Evolutionary conservation across 176 grass and related monocot species (phyloP).

Genomic region (Thinopyrum elongatum): DNA sequence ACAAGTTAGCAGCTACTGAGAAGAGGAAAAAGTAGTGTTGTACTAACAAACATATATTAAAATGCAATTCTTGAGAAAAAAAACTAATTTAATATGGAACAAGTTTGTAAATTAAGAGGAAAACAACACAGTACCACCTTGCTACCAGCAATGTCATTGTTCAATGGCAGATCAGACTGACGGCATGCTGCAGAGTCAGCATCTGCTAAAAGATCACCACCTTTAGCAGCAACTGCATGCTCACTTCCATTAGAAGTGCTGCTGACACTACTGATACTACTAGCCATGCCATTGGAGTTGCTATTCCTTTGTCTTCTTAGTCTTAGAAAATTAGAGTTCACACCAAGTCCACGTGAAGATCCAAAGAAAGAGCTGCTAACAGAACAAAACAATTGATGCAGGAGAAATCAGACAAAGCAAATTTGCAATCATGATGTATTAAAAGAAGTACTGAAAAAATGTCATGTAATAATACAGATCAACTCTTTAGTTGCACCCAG

Average conservation of each 20-base stretch:
- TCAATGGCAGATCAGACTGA: constrained; percentile 61
- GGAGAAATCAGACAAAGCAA: constrained; percentile 10
- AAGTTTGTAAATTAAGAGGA: constrained; percentile 12
- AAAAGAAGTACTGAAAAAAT: neutral
- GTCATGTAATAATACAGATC: neutral
- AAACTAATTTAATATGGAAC: neutral
- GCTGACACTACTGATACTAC: constrained; percentile 92
- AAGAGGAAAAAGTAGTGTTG: neutral
- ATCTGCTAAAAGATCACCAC: constrained; percentile 87
- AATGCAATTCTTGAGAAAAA: neutral
- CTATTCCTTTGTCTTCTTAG: constrained; percentile 61
- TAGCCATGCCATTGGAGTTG: constrained; percentile 58
- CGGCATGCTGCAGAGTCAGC: constrained; percentile 76
- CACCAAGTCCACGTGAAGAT: constrained; percentile 68
- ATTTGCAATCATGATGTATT: neutral
- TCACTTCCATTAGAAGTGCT: constrained; percentile 79
- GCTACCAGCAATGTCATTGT: constrained; percentile 51
- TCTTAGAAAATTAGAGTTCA: constrained; percentile 70
- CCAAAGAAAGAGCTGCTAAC: constrained; percentile 61
- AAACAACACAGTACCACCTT: constrained; percentile 45
- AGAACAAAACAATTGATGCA: constrained; percentile 29
- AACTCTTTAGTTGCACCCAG: neutral
- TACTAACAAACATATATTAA: constrained; percentile 1
- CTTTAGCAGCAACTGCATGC: constrained; percentile 56
- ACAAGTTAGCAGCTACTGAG: neutral